A percentile compares a stretch with the other conserved stretches of the same genome.
Conservation (phyloP, 257 asterid species). For the Solanum pinnatisectum region DNA sequence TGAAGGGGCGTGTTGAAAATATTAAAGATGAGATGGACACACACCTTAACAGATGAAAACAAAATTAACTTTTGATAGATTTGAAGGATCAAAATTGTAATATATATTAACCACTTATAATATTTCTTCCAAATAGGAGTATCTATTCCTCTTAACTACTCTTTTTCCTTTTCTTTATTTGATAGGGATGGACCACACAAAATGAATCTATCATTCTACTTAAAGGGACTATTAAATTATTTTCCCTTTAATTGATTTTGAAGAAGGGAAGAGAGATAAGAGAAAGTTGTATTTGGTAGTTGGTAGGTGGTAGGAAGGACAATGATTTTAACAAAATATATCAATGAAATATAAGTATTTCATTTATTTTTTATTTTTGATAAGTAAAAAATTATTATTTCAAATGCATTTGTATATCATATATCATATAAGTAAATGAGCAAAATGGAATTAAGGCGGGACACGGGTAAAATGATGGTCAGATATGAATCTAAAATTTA, state of each 20-base stretch:
- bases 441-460: background rate
- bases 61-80: too few species aligned
- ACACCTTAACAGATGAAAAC: too few species aligned
- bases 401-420: too few species aligned
- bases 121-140: background rate
- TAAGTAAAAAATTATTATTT: too few species aligned
- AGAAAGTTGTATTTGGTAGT: background rate
- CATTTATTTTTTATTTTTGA: too few species aligned
- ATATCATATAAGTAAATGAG: background rate
- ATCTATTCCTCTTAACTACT: background rate
- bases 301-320: background rate
- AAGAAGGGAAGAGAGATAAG: background rate
- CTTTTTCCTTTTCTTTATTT: background rate
- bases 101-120: too few species aligned
- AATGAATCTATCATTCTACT: background rate
- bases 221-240: background rate
- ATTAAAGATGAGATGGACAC: too few species aligned
- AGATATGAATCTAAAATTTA: accelerated
- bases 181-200: background rate
- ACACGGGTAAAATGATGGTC: background rate
- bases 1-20: too few species aligned
- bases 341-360: background rate
- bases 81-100: too few species aligned
- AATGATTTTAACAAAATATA: too few species aligned
- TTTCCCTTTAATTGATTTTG: background rate